Evolutionary conservation across 2,329 filamentous ascomycete genomes (phyloP), one percentile per base, ranked within the genome.

Genomic region (Purpureocillium takamizusanense): DNA sequence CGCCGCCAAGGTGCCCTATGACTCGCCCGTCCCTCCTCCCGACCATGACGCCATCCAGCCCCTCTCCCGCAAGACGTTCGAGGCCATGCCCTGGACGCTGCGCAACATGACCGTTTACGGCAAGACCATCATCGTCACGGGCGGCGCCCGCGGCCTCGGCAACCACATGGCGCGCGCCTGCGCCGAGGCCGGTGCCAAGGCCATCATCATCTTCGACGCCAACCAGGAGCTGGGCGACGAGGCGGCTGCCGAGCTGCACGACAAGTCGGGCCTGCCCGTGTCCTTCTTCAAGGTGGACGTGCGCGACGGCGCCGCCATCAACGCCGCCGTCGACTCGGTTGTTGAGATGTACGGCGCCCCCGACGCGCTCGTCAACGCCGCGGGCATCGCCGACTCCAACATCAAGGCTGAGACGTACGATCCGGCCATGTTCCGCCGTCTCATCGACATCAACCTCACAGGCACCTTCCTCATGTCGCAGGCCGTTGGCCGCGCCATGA

Each of bases 311-410:
- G 70, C 69, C 32, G 81, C 78, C 46, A 83, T 88, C 59, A 74
- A 79, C 50, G 75, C 79, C 38, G 81, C 81, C 16, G 78, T 88
- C 38, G 69, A 77, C 46, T 72, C 76, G 41, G 76, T 85, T 31
- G 74, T 78, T 32, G 68, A 77, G 43, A 68, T 78, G 45, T 83
- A 81, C 50, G 84, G 84, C 38, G 67, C 73, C 10, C 75, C 85
- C 11, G 81, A 89, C 52, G 78, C 86, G 25, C 69, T 89, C n/a
- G 73, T 89, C 65, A 87, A 86, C 66, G 80, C 81, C 35, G 84
- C 84, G 33, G 83, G 84, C 56, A 86, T 89, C 46, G 83, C 83
- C 46, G 83, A 88, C 60, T 87, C 83, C 57, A 88, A 88, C 71
- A 84, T 88, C 67, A 83, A 83, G 60, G 83, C 83, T 36, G 84